These are phyloP conservation scores for Hymenoscyphus albidus DNA, from an alignment of 2,329 filamentous ascomycete genomes.

Conservation along the genomic window DNA sequence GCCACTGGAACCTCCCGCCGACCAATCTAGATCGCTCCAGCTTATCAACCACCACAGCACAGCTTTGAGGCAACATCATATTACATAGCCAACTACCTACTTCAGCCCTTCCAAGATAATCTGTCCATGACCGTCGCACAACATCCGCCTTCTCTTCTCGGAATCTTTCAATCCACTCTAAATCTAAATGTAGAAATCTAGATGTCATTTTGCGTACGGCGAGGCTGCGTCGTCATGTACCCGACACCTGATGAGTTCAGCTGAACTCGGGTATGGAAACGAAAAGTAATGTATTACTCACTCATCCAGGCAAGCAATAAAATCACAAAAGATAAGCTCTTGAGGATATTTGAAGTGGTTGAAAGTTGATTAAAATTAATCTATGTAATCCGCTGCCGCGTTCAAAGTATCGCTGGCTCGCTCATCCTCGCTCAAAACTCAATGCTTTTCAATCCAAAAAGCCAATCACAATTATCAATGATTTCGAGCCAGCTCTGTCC, in stretches of 20 bases:
- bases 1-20: too few relatives aligned
- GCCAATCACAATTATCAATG: constrained; percentile 1
- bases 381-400: too few relatives aligned
- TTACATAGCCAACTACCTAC: background rate
- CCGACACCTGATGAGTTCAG: background rate
- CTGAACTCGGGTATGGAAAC: background rate
- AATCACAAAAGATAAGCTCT: too few relatives aligned
- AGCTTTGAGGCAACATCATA: too few relatives aligned
- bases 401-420: too few relatives aligned
- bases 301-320: background rate
- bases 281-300: background rate
- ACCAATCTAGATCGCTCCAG: background rate
- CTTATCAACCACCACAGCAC: background rate
- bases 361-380: too few relatives aligned
- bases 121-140: background rate
- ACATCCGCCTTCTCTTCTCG: background rate
- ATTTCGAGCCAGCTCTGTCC: constrained; percentile 6
- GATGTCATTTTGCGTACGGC: background rate
- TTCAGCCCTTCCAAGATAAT: background rate
- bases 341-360: too few relatives aligned
- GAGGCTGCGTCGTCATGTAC: background rate
- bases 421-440: too few relatives aligned
- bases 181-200: background rate
- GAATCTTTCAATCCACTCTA: background rate
- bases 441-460: background rate